Base-by-base conservation (phyloP, 106 monocot species). In the Allium fistulosum region DNA sequence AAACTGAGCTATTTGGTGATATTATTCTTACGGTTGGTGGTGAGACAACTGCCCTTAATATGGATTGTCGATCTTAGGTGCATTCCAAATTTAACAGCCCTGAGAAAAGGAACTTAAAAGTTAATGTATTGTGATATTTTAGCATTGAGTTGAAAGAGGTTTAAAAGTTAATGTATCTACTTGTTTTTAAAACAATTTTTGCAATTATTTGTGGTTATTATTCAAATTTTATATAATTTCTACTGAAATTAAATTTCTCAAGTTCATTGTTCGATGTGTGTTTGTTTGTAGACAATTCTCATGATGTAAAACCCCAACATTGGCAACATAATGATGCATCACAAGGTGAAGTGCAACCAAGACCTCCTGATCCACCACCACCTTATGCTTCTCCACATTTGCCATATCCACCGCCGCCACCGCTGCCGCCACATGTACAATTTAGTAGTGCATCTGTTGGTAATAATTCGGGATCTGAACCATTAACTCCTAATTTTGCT, bases 301-400 rank as follows among this genome's bases (percentile, higher is more conserved):
- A 61, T 61, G 60, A 26, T 61, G 45, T 16, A 26, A 58, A 61
- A 61, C 64, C 27, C 46, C 64, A 9, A 22, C 0, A 46, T 4
- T 64, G 64, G 64, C 64, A 64, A 48, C 37, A 59, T 14, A 70
- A 58, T 70, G 69, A 58, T 60, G 26, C 60, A 60, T 49, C 59
- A 50, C 48, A 26, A 61, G 47, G 37, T 48, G 60, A 71, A 60
- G 16, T 61, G 47, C 49, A 12, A 15, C 48, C 3, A 14, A n/a
- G 26, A 61, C 60, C 60, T 49, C 10, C n/a, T 10, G 14, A 8
- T 45, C 11, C 18, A 45, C 45, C 13, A 52, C 57, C 70, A 15
- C 37, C 37, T 37, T 37, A 37, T 37, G 37, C 37, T 37, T 37
- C 37, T 37, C 37, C 37, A 37, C 37, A 37, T 37, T 37, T 37